Base-by-base conservation (phyloP, 371 early-diverging fungal genomes). In the Rhizopus arrhizus region DNA sequence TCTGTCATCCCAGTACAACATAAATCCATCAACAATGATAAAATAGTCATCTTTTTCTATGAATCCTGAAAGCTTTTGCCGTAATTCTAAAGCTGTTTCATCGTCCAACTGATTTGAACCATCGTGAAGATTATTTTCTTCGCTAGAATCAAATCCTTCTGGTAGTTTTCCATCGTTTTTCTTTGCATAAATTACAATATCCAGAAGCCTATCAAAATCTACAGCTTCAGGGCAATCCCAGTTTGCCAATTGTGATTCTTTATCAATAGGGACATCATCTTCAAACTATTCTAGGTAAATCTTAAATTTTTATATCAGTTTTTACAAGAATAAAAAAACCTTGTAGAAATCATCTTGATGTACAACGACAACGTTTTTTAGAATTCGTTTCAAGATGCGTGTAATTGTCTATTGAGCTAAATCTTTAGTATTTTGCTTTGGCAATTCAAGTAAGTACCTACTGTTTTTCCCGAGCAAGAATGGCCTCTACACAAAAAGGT, bases 171-270 rank as follows among this genome's bases (percentile, higher is more conserved):
- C 80, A 28, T 59, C n/a, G 43, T 78, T 65, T 32, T 64, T 54
- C 41, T 70, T 75, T 29, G 77, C 69, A 36, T 74, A 53, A 12
- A 62, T 41, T 10, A 92, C 68, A 0, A 68, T 65, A 0, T 62
- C 46, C 29, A 70, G 70, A 65, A 93, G 70, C 10, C 62, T 47
- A 0, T 61, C 48, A 61, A 89, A 85, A 52, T 93, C 88, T 3
- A 94, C 75, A 3, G 93, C 86, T 29, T 81, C 88, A 8, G 93
- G 93, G 42, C 90, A 91, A 69, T 95, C 95, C 95, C 94, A 95
- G 65, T 95, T 89, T 48, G 74, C 79, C 2, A 87, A 65, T 1
- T 87, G 85, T 4, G 88, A 83, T 34, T 70, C 69, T 4, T 73
- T 65, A 69, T 91, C 81, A 1, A 87, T 58, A 6, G 94, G 94